Base-by-base conservation (phyloP, 441 rosid genomes). In the Pelargonium fulgidum region DNA sequence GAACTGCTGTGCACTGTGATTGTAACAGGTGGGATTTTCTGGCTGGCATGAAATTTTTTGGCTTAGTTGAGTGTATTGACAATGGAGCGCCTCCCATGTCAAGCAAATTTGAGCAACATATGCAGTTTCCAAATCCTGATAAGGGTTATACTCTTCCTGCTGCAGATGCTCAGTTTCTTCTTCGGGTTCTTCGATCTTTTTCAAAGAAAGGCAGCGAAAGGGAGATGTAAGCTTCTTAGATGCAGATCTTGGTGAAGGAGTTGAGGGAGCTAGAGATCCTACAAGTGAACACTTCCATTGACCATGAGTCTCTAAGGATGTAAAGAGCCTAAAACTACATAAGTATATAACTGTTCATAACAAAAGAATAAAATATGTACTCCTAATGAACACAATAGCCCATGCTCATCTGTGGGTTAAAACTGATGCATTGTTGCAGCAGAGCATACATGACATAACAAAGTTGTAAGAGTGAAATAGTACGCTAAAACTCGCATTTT, bases 51-150 rank as follows among this genome's bases (percentile, higher is more conserved):
- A 81, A 73, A 91, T 85, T 59, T 85, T 79, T 72, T 85, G 96
- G 80, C 83, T 74, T 65, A 94, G 81, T 72, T 90, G 99, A 17
- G 93, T 82, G 76, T 89, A 91, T 41, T 91, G 99, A 76, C 97
- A 89, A 66, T 94, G 99, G 73, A 94, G 90, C 11, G 94, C 92
- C 82, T 94, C 99, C 99, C 97, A 94, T 24, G 96, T 85, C 75
- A 91, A 84, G 85, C 97, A 91, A 70, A 85, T 75, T 20, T 92
- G 99, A 80, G 91, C 96, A 62, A 94, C 92, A 73, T 93, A 94
- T 1, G 97, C 96, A 44, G 76, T 84, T 75, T 94, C 99, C 58
- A 94, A 80, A 81, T 91, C 96, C 50, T 81, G 89, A 74, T 73
- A 87, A 19, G 91, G 83, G 29, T 85, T 80, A 11, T 67, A 47